Evolutionary conservation across 768 basidiomycete genomes (phyloP).

Genomic region (Pulveroboletus sp.): DNA sequence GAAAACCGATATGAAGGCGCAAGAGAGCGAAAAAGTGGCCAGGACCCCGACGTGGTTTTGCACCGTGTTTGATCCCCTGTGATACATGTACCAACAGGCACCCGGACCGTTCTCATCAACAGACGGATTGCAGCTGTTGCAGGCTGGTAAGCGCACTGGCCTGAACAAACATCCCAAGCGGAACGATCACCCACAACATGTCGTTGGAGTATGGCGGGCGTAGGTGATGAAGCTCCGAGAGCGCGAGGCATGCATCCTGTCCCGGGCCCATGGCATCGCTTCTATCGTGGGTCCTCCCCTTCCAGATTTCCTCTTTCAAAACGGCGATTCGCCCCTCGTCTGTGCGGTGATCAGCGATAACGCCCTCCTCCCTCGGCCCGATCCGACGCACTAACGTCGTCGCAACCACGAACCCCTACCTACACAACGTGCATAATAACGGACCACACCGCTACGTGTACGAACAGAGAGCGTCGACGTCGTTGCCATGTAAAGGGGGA

Average conservation of each 20-base stretch:
- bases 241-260: slow-evolving; percentile 1
- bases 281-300: not conserved
- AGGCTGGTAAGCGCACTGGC: not conserved
- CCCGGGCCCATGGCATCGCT: not conserved
- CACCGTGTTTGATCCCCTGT: not conserved
- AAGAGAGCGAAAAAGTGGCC: not conserved
- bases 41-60: not conserved
- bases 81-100: not conserved
- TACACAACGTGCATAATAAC: not conserved
- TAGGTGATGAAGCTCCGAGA: not conserved
- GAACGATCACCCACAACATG: not conserved
- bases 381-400: not conserved
- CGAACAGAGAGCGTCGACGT: not conserved
- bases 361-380: not conserved
- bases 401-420: not conserved
- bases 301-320: not conserved
- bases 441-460: not conserved
- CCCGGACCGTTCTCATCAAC: not conserved
- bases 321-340: slow-evolving; percentile 1
- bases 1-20: not conserved
- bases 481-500: too few species aligned
- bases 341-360: not conserved
- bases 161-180: not conserved
- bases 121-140: not conserved
- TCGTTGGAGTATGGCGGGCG: not conserved